These are phyloP conservation scores for Metschnikowia arizonensis DNA, from an alignment of 805 yeast genomes.

Conservation along the genomic window DNA sequence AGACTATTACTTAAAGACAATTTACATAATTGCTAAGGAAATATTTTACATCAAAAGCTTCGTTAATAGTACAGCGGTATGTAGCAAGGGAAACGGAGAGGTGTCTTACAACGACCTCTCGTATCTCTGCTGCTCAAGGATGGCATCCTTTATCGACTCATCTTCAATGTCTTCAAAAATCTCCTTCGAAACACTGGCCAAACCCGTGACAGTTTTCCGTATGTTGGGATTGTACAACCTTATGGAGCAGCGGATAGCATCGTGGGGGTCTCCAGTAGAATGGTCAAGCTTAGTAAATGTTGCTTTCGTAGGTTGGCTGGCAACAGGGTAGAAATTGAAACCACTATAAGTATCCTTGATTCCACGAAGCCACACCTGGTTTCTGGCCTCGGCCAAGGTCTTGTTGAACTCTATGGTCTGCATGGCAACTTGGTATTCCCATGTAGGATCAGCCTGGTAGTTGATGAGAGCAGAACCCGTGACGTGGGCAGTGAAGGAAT, in stretches of 20 bases:
- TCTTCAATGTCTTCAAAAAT: slow-evolving; percentile 53
- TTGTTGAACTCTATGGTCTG: slow-evolving; percentile 72
- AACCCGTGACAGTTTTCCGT: slow-evolving; percentile 57
- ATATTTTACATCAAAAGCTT: neutral
- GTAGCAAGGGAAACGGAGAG: neutral
- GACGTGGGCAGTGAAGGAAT: slow-evolving; percentile 30
- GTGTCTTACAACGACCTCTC: slow-evolving; percentile 32
- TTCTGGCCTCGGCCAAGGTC: slow-evolving; percentile 52
- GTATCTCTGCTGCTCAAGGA: slow-evolving; percentile 53
- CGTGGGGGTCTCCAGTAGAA: slow-evolving; percentile 24
- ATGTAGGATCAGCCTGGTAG: slow-evolving; percentile 59
- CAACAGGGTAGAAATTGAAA: slow-evolving; percentile 64
- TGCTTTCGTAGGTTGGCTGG: slow-evolving; percentile 65
- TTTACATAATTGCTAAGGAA: neutral
- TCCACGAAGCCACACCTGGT: slow-evolving; percentile 54
- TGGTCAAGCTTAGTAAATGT: slow-evolving; percentile 25
- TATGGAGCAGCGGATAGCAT: slow-evolving; percentile 40
- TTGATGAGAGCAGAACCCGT: slow-evolving; percentile 39
- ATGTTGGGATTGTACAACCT: slow-evolving; percentile 41
- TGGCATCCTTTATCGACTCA: slow-evolving; percentile 56
- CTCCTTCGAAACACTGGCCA: slow-evolving; percentile 53
- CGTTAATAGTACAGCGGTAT: slow-evolving; percentile 3
- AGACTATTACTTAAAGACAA: neutral
- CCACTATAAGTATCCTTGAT: slow-evolving; percentile 82
- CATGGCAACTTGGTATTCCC: slow-evolving; percentile 83